phyloP scores from a whole-genome alignment of 2,329 filamentous ascomycete genomes.

The Dryadomyces quercivorus region DNA sequence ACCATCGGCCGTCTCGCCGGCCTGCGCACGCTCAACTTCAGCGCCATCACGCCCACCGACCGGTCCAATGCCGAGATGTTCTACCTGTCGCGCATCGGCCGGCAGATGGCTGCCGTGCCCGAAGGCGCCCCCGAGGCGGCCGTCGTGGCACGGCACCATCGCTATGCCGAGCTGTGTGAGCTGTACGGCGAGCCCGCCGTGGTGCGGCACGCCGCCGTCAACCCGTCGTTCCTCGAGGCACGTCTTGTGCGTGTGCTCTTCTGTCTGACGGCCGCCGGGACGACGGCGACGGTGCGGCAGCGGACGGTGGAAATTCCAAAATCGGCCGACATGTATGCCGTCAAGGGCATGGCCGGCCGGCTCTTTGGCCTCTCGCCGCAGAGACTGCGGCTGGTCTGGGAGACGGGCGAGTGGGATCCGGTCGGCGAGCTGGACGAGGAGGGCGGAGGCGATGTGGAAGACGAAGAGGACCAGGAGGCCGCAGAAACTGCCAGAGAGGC shows the following conservation, averaged over 20 bases:
- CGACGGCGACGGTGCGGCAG: constrained; percentile 6
- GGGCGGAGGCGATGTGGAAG: constrained; percentile 44
- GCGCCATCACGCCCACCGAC: constrained; percentile 57
- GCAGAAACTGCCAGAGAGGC: constrained; percentile 10
- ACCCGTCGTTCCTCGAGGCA: constrained; percentile 73
- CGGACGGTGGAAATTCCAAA: constrained; percentile 50
- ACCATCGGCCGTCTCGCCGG: constrained; percentile 62
- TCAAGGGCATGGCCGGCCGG: constrained; percentile 66
- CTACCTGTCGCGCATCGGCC: constrained; percentile 74
- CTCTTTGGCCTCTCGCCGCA: constrained; percentile 56
- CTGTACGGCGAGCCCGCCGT: constrained; percentile 62
- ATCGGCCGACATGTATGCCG: constrained; percentile 66
- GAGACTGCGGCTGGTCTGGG: constrained; percentile 60
- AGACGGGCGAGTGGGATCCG: constrained; percentile 85
- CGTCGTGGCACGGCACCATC: constrained; percentile 53
- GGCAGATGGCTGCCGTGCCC: constrained; percentile 53
- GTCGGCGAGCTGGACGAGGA: constrained; percentile 50
- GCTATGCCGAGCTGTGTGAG: constrained; percentile 62
- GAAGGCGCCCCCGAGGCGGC: constrained; percentile 36
- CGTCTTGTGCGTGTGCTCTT: constrained; percentile 58
- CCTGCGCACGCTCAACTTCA: constrained; percentile 62
- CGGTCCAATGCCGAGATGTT: constrained; percentile 84
- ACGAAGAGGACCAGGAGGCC: constrained; percentile 38
- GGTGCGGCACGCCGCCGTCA: constrained; percentile 41
- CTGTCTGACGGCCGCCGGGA: constrained; percentile 10